Evolutionary conservation across 768 basidiomycete genomes (phyloP).

Genomic region (Russula olivacea): DNA sequence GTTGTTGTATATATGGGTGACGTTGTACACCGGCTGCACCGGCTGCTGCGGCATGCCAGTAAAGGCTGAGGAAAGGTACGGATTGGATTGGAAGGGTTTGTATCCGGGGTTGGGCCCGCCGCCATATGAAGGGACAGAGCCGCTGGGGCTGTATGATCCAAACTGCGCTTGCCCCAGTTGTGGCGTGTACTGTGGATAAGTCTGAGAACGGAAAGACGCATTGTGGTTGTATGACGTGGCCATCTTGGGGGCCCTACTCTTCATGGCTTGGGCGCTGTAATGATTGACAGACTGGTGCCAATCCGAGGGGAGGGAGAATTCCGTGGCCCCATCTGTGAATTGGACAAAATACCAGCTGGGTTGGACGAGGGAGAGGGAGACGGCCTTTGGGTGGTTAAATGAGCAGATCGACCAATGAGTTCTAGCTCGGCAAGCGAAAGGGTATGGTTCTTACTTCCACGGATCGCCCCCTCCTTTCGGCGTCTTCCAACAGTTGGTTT

Average conservation of each 20-base stretch:
- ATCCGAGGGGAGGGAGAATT: neutral
- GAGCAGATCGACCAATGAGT: neutral
- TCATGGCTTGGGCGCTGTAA: neutral
- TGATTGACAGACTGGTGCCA: conserved; percentile 2
- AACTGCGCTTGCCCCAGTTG: neutral
- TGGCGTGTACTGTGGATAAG: neutral
- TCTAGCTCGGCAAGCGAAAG: neutral
- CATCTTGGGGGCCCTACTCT: neutral
- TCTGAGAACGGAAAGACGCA: neutral
- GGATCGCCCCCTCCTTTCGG: neutral
- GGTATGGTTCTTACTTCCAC: neutral
- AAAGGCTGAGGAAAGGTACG: neutral
- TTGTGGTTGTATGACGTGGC: neutral
- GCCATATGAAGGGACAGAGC: neutral
- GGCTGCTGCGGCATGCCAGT: neutral
- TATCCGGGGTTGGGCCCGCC: neutral
- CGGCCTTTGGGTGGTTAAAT: neutral
- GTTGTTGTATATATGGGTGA: conserved; percentile 3
- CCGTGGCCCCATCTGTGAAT: conserved; percentile 3
- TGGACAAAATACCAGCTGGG: conserved; percentile 13
- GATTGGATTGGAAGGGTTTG: neutral
- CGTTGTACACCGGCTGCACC: neutral
- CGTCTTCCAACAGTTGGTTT: conserved; percentile 1
- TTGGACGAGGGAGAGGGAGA: conserved; percentile 11
- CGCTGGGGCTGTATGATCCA: neutral